Evolutionary conservation across 2,329 filamentous ascomycete species (phyloP).

Genomic region (Aureobasidium sp.): DNA sequence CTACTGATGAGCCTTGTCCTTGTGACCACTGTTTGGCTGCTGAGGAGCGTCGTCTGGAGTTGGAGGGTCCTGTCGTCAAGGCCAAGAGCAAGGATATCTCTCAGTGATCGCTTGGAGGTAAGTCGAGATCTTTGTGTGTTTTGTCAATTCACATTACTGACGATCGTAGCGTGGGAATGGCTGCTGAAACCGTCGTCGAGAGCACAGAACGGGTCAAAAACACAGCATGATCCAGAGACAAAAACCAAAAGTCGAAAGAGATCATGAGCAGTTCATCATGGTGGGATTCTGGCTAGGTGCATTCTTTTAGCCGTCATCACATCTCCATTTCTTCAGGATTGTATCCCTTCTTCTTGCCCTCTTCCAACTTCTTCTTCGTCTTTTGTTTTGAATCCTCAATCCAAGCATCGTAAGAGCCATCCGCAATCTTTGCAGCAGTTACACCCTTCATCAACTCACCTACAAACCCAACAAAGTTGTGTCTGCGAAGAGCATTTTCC

Average conservation of each 20-base stretch:
- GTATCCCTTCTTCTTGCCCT: conserved; percentile 35
- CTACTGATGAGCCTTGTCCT: not conserved
- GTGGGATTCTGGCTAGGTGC: not conserved
- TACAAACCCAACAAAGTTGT: conserved; percentile 96
- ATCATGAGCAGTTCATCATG: not conserved
- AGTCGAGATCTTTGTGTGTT: not conserved
- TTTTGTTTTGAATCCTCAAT: conserved; percentile 59
- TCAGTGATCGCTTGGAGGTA: not conserved
- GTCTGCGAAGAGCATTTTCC: conserved; percentile 84
- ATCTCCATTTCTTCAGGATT: conserved; percentile 35
- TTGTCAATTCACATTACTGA: not conserved
- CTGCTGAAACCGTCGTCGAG: not conserved
- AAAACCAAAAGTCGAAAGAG: not conserved
- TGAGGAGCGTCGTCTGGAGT: not conserved
- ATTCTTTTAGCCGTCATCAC: conserved; percentile 15
- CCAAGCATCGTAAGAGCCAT: conserved; percentile 64
- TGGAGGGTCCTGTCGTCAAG: not conserved
- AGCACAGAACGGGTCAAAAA: not conserved
- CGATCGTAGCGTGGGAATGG: not conserved
- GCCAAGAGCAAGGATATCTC: not conserved
- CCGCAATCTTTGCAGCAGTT: conserved; percentile 63
- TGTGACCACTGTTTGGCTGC: not conserved
- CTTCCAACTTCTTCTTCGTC: conserved; percentile 45
- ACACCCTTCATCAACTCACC: conserved; percentile 86
- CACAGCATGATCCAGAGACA: not conserved